A percentile compares a stretch with the other conserved stretches of the same genome.
These are phyloP conservation scores for Endoconidiophora polonica DNA, from an alignment of 2,329 filamentous ascomycete species.

Conservation along the genomic window DNA sequence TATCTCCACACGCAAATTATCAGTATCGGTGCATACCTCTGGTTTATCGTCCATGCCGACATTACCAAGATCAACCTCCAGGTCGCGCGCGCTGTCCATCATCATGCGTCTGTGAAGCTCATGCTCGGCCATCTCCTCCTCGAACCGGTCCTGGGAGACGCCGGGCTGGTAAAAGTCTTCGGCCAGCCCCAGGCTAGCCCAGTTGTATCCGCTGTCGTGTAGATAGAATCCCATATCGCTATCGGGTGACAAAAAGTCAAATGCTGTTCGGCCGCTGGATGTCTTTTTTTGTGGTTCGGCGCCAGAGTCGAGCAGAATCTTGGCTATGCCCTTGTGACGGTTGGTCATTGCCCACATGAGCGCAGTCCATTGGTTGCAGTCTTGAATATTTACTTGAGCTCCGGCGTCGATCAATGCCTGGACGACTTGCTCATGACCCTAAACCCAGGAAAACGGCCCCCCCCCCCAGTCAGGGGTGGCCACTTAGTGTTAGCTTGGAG, in stretches of 20 bases:
- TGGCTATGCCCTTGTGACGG: slow-evolving; percentile 87
- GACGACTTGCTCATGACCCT: slow-evolving; percentile 84
- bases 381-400: slow-evolving; percentile 79
- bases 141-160: slow-evolving; percentile 82
- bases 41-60: slow-evolving; percentile 90
- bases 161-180: slow-evolving; percentile 93
- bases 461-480: slow-evolving; percentile 12
- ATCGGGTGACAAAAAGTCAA: slow-evolving; percentile 88
- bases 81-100: slow-evolving; percentile 96
- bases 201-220: slow-evolving; percentile 77
- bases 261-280: slow-evolving; percentile 79
- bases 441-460: slow-evolving; percentile 5
- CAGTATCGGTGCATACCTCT: slow-evolving; percentile 40
- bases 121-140: slow-evolving; percentile 93
- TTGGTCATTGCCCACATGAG: slow-evolving; percentile 99
- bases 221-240: slow-evolving; percentile 95
- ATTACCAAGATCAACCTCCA: slow-evolving; percentile 92
- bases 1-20: background rate
- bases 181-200: slow-evolving; percentile 47
- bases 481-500: slow-evolving; percentile 7
- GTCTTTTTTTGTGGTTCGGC: slow-evolving; percentile 95
- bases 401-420: slow-evolving; percentile 69
- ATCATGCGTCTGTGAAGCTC: slow-evolving; percentile 93
- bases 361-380: slow-evolving; percentile 92
- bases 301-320: slow-evolving; percentile 77